Base-by-base conservation (phyloP, 2,329 filamentous ascomycete genomes). In the Cytospora piceicola region DNA sequence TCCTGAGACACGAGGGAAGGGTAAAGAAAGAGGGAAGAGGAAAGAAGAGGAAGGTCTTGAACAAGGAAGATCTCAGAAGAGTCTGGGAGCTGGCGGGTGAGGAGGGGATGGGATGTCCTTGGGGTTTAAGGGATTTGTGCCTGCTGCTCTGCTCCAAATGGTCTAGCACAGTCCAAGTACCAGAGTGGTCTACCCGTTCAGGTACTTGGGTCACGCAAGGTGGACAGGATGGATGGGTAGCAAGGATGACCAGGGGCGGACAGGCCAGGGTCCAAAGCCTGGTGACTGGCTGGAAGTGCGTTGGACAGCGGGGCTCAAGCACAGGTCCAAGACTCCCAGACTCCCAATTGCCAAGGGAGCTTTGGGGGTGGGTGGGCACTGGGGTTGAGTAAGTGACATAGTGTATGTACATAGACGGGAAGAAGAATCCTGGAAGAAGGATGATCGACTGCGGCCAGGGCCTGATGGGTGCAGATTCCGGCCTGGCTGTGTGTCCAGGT, bases 21-120 rank as follows among this genome's bases (percentile, higher is more conserved):
- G 71, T 71, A 69, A 69, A 70, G 71, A 73, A 74, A 73, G 73
- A 75, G 72, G 75, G 73, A 73, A 70, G 73, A 75, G 72, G 75
- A 73, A 73, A 70, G 71, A 73, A 75, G 76, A 75, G 77, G 73
- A 77, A 76, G 76, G 75, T 79, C 75, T 78, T 77, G 76, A 75
- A 76, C 70, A 75, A 75, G 72, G 75, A 75, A 72, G 75, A 73
- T 75, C 72, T 75, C 76, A 75, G 74, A 67, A 71, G 76, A 73
- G 72, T 70, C 72, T 71, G 55, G 70, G 68, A 60, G 59, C 49
- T 58, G 52, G 57, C 30, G 49, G 63, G 69, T 72, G 74, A 77
- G 76, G 76, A n/a, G n/a, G 39, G 60, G 72, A 72, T 74, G 73
- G 73, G 74, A 73, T 72, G 71, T 68, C 70, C 74, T 75, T 73